Percentiles rank a stretch among this genome's conserved stretches.
Evolutionary conservation across 306 rosid species (phyloP).

Genomic region (Oxytropis ochrocephala): DNA sequence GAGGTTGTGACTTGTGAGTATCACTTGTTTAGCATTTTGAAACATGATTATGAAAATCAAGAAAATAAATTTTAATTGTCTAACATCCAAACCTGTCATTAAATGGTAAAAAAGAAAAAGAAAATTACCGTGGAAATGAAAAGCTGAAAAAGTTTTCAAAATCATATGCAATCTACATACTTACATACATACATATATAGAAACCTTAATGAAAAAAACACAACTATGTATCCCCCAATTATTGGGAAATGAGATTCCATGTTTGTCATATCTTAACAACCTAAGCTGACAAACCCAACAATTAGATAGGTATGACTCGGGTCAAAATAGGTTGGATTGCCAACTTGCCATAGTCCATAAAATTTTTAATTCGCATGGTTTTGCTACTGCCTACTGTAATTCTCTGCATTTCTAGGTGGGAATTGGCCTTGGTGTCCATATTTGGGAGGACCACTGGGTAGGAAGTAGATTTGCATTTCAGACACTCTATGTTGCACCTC

Average conservation of each 20-base stretch:
- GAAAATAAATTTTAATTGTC: not conserved
- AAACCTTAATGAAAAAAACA: not conserved
- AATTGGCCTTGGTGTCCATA: not conserved
- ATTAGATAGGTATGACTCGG: not conserved
- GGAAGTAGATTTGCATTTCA: not conserved
- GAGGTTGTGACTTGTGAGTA: not conserved
- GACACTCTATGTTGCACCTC: not conserved
- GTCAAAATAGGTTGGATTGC: not conserved
- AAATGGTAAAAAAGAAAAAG: not conserved
- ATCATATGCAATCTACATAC: not conserved
- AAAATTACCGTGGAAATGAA: not conserved
- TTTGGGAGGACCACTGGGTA: not conserved
- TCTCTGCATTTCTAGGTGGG: not conserved
- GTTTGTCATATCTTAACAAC: not conserved
- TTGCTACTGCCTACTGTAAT: not conserved
- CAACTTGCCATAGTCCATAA: not conserved
- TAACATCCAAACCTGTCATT: not conserved
- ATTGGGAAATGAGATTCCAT: not conserved
- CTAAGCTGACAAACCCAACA: not conserved
- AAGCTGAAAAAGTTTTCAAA: not conserved
- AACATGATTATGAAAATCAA: not conserved
- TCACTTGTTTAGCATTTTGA: not conserved
- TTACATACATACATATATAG: not conserved
- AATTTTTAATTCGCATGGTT: not conserved
- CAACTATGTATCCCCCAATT: not conserved